Conservation (phyloP, 2,329 filamentous ascomycete species). For the Huntiella savannae region DNA sequence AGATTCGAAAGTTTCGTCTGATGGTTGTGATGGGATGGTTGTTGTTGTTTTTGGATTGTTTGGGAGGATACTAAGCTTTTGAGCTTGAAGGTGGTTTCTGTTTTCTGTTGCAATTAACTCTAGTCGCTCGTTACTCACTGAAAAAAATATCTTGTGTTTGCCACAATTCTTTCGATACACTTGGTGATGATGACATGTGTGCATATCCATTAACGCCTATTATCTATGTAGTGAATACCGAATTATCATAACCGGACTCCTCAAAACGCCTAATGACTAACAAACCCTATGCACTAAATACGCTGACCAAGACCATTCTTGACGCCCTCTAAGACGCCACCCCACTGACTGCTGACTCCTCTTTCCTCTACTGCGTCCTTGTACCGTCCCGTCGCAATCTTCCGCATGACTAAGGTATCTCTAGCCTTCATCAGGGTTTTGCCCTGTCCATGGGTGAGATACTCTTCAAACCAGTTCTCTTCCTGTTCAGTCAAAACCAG, state of each 20-base stretch:
- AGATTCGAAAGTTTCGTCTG: background rate
- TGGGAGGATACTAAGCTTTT: no score
- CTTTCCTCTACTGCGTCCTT: conserved; percentile 27
- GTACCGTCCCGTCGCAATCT: conserved; percentile 46
- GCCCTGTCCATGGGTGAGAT: conserved; percentile 44
- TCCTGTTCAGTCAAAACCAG: conserved; percentile 53
- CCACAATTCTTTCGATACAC: no score
- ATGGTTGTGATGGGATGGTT: no score
- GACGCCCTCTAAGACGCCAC: conserved; percentile 31
- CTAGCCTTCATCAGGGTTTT: conserved; percentile 44
- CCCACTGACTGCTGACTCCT: conserved; percentile 27
- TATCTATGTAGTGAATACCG: background rate
- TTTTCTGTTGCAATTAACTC: no score
- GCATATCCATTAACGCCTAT: background rate
- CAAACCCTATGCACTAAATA: background rate
- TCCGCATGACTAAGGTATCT: conserved; percentile 57
- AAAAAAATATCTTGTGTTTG: no score
- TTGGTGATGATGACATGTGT: no score
- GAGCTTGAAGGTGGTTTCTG: background rate
- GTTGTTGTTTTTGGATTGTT: no score
- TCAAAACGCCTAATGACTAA: background rate
- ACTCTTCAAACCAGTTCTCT: conserved; percentile 55
- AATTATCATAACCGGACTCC: background rate
- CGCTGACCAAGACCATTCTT: conserved; percentile 22
- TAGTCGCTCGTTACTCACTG: no score